A percentile compares a stretch with the other conserved stretches of the same genome.
These are phyloP conservation scores for Russula lepida DNA, from an alignment of 768 basidiomycete species.

Conservation along the genomic window DNA sequence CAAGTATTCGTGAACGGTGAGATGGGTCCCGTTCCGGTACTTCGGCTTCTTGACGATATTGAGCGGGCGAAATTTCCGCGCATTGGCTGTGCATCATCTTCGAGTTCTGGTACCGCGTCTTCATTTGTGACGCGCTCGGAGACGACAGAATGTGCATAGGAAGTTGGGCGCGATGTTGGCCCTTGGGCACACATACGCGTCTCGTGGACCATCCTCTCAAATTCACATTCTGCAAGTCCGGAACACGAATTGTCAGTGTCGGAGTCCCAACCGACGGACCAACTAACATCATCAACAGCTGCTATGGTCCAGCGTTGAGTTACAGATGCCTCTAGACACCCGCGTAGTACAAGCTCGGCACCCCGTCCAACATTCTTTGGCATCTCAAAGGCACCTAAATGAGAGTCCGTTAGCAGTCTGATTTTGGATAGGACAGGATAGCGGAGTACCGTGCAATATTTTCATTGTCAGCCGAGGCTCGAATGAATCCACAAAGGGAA, in stretches of 20 bases:
- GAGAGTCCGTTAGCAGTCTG: conserved; percentile 16
- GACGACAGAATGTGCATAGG: conserved; percentile 6
- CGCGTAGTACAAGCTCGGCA: conserved; percentile 61
- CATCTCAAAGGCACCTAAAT: conserved; percentile 53
- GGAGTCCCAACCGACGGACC: conserved; percentile 66
- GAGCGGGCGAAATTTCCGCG: conserved; percentile 4
- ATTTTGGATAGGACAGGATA: conserved; percentile 6
- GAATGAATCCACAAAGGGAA: conserved; percentile 85
- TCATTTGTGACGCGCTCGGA: conserved; percentile 1
- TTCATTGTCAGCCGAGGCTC: conserved; percentile 90
- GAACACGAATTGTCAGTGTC: conserved; percentile 33
- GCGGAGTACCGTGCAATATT: conserved; percentile 66
- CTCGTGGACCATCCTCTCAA: conserved; percentile 32
- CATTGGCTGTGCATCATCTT: conserved; percentile 12
- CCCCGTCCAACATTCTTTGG: conserved; percentile 50
- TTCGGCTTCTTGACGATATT: conserved; percentile 12
- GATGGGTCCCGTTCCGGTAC: conserved; percentile 11
- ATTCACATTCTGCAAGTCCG: conserved; percentile 26
- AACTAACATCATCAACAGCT: conserved; percentile 71
- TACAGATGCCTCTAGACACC: conserved; percentile 66
- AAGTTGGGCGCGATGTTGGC: conserved; percentile 8
- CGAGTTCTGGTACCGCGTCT: conserved; percentile 19
- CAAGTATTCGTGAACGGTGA: conserved; percentile 14
- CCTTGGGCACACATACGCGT: conserved; percentile 25
- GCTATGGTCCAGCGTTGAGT: conserved; percentile 68